Base-by-base conservation (phyloP, 2,329 filamentous ascomycete genomes). In the Bimuria novae-zelandiae region DNA sequence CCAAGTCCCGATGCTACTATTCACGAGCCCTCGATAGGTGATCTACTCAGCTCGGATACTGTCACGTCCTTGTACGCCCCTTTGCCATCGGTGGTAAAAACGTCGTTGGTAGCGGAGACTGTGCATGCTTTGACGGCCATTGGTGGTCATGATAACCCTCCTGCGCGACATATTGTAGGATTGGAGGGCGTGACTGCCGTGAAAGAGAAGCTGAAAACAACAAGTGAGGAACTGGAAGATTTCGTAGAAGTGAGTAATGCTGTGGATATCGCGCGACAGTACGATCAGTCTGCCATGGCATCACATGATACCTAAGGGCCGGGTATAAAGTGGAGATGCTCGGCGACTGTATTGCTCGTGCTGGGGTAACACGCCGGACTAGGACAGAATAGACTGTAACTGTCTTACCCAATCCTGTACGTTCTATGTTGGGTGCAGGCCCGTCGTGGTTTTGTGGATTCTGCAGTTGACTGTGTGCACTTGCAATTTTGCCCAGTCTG, bases 131-230 rank as follows among this genome's bases (percentile, higher is more conserved):
- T 99, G 40, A 90, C 89, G 12, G 91, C 92, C 0, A 96, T 97
- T 63, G 94, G 92, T 0, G 94, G 93, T 0, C 92, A 97, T 71
- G 92, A 97, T 70, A 97, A 97, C 71, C 94, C 94, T 1, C 94
- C 94, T 0, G 90, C 92, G 1, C 82, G 94, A 27, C 93, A 97
- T 71, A 97, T 97, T 65, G 92, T 97, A 2, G 93, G 94, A 0
- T 85, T 89, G 49, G 94, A 97, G 73, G 93, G 90, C 0, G 89
- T 93, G 11, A 82, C 85, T 5, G 89, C 89, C 35, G 93, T 97
- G 33, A 95, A 93, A 72, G 94, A 97, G 76, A 97, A 97, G 76
- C 78, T 99, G 51, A 96, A 95, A 78, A 97, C 92, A 1, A 90
- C 97, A 2, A 96, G 91, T 58, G 92, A 97, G 72, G 94, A 97